phyloP scores from a whole-genome alignment of 202 grass and related monocot genomes.

The Carex arenaria region DNA sequence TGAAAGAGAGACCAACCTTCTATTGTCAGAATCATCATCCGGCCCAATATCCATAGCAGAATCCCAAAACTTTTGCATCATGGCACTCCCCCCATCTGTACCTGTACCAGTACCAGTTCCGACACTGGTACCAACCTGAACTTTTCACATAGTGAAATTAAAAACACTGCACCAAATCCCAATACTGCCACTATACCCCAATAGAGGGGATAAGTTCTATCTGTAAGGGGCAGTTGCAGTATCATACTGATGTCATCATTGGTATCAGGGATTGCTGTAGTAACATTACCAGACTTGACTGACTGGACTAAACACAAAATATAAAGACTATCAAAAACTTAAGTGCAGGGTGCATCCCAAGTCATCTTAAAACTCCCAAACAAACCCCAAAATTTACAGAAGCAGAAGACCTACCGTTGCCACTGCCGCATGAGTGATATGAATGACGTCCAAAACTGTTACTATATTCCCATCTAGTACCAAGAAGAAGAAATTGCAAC shows the following conservation, averaged over 20 bases:
- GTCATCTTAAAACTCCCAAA: not conserved
- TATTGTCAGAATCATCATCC: slow-evolving; percentile 77
- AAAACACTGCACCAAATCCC: not conserved
- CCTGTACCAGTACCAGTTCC: slow-evolving; percentile 33
- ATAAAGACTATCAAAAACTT: not conserved
- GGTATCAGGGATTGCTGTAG: not conserved
- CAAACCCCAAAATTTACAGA: not conserved
- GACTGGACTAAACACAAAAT: not conserved
- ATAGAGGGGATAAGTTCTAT: not conserved
- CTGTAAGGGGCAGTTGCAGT: not conserved
- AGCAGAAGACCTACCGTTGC: slow-evolving; percentile 51
- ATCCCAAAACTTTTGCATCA: slow-evolving; percentile 99
- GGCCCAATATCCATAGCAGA: slow-evolving; percentile 85
- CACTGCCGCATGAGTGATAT: slow-evolving; percentile 93
- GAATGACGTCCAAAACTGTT: slow-evolving; percentile 90
- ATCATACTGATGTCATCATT: not conserved
- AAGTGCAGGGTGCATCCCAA: not conserved
- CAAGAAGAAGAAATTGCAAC: slow-evolving; percentile 16
- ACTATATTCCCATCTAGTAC: slow-evolving; percentile 77
- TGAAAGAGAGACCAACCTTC: slow-evolving; percentile 50
- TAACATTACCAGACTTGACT: not conserved
- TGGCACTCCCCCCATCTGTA: slow-evolving; percentile 52
- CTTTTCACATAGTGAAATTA: not conserved
- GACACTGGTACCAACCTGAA: slow-evolving; percentile 58
- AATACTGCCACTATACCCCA: not conserved